Evolutionary conservation across 2,329 filamentous ascomycete genomes (phyloP), one percentile per base, ranked within the genome.

Genomic region (Trichoderma atrobrunneum): DNA sequence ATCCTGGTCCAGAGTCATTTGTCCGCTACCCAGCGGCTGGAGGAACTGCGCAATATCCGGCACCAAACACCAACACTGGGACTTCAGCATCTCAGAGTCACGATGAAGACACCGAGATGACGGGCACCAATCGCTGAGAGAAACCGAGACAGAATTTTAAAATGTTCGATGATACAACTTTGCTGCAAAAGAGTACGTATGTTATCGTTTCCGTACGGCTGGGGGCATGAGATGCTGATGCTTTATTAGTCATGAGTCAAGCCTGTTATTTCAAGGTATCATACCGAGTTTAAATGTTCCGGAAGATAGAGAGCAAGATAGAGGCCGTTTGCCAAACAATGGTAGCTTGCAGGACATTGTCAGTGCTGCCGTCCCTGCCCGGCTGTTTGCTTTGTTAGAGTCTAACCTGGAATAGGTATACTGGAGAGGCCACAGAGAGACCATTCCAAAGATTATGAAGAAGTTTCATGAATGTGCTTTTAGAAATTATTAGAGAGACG

Each of bases 101-200:
- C 28, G 51, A 65, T 8, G 54, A 66, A 32, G 69, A 65, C 51
- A 39, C 51, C 7, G 62, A 66, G 30, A 71, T 71, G 69, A 21
- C 54, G 26, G 62, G 21, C 34, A 18, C 12, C 24, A n/a, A 71
- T 5, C 16, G 36, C 32, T 48, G n/a, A 48, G 3, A 30, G 43
- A n/a, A 24, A 34, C 0, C 0, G 24, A 39, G 30, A 26, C 10
- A 24, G 51, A 48, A 24, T 8, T 21, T 57, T 11, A n/a, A 0
- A 66, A 26, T 26, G 21, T 8, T n/a, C 34, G 32, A 48, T 32
- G 32, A 30, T 24, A 34, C 21, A 16, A 16, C 5, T 4, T 39
- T 62, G 67, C n/a, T 39, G 28, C 21, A 36, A 11, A 12, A 57
- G 26, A 26, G 48, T 18, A 18, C 34, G 67, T 70, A 70, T 28